Evolutionary conservation across 441 rosid genomes (phyloP).

Genomic region (Euphorbia schlechtendalii): DNA sequence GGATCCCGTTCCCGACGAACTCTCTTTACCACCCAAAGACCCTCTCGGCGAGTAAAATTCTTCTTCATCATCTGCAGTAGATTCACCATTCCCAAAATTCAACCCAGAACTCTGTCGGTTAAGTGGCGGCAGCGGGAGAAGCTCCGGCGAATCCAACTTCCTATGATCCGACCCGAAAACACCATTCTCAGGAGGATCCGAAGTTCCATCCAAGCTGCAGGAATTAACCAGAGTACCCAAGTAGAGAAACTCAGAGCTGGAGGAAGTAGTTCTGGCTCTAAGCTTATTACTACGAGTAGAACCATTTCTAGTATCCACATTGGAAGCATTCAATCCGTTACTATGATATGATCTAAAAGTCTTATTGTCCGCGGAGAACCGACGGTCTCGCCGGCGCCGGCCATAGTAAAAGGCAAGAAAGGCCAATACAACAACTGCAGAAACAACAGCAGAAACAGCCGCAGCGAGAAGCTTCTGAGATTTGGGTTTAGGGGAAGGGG

Average conservation of each 20-base stretch:
- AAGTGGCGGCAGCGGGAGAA: slow-evolving; percentile 82
- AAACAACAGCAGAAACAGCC: slow-evolving; percentile 47
- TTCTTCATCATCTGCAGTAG: slow-evolving; percentile 39
- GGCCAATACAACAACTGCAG: slow-evolving; percentile 38
- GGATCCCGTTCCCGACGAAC: slow-evolving; percentile 52
- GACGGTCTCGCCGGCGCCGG: slow-evolving; percentile 29
- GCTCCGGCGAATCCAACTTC: slow-evolving; percentile 86
- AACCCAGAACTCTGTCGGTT: slow-evolving; percentile 22
- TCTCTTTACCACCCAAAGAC: slow-evolving; percentile 53
- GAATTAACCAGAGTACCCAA: slow-evolving; percentile 50
- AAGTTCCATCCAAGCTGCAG: slow-evolving; percentile 27
- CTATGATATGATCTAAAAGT: slow-evolving; percentile 27
- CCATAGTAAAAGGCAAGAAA: slow-evolving; percentile 38
- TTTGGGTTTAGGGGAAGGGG: slow-evolving; percentile 33
- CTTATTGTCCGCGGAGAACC: slow-evolving; percentile 34
- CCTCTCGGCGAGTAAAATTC: slow-evolving; percentile 89
- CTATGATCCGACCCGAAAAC: slow-evolving; percentile 33
- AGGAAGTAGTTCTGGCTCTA: slow-evolving; percentile 33
- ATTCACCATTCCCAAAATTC: slow-evolving; percentile 23
- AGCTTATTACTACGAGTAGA: slow-evolving; percentile 28
- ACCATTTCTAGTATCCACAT: slow-evolving; percentile 2
- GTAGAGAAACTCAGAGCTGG: slow-evolving; percentile 65
- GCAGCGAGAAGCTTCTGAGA: slow-evolving; percentile 49
- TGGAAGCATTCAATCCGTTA: slow-evolving; percentile 1
- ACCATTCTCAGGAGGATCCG: slow-evolving; percentile 19